Evolutionary conservation across 2,329 filamentous ascomycete genomes (phyloP).

Genomic region (Fusarium cyanostomum): DNA sequence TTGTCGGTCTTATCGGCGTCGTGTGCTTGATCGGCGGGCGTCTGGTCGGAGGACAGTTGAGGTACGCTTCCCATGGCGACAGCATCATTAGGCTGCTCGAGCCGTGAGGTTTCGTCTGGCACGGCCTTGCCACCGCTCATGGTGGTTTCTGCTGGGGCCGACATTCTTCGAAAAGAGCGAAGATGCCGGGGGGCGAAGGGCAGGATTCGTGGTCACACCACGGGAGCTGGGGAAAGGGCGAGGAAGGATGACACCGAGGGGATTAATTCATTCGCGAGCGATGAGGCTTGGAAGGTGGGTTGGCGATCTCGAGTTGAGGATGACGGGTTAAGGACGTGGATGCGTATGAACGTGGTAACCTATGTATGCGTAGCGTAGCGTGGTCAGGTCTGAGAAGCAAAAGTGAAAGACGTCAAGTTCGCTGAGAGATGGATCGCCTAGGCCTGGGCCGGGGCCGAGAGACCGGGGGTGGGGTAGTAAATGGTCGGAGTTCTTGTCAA

Average conservation of each 20-base stretch:
- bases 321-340: slow-evolving; percentile 29
- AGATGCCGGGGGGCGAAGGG: slow-evolving; percentile 28
- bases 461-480: slow-evolving; percentile 42
- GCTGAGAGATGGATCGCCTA: slow-evolving; percentile 40
- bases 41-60: slow-evolving; percentile 34
- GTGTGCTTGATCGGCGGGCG: slow-evolving; percentile 22
- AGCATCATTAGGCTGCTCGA: slow-evolving; percentile 50
- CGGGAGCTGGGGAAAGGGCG: slow-evolving; percentile 26
- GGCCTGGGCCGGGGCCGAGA: slow-evolving; percentile 41
- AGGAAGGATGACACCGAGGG: slow-evolving; percentile 10
- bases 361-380: slow-evolving; percentile 19
- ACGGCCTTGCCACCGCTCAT: slow-evolving; percentile 45
- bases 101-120: slow-evolving; percentile 42
- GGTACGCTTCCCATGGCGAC: slow-evolving; percentile 51
- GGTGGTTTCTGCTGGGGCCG: slow-evolving; percentile 47
- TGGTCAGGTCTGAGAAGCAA: slow-evolving; percentile 40
- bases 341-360: slow-evolving; percentile 26
- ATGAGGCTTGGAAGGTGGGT: slow-evolving; percentile 8
- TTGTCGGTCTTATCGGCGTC: slow-evolving; percentile 30
- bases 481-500: slow-evolving; percentile 35
- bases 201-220: slow-evolving; percentile 42
- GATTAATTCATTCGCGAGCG: slow-evolving; percentile 35
- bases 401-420: slow-evolving; percentile 46
- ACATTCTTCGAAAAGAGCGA: slow-evolving; percentile 41
- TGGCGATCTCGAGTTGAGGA: slow-evolving; percentile 17